A percentile compares a stretch with the other conserved stretches of the same genome.
Conservation (phyloP, 805 yeast genomes). For the Pichia manshurica region DNA sequence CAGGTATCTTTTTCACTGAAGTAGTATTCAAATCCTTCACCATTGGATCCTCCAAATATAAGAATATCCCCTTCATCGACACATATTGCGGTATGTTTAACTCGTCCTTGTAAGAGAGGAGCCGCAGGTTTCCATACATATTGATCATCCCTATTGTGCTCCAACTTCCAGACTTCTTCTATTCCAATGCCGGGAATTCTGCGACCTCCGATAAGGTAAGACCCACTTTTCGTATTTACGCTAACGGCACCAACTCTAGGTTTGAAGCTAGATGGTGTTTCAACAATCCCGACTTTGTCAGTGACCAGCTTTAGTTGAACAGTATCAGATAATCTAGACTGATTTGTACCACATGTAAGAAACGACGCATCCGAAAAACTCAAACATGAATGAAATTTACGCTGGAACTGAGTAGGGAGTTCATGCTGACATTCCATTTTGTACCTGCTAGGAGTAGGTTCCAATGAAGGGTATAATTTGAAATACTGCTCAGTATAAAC, state of each 20-base stretch:
- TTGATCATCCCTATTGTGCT: conserved; percentile 4
- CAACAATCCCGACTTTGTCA: neutral
- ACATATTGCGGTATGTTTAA: conserved; percentile 43
- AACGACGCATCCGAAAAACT: conserved; percentile 18
- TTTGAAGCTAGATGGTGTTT: conserved; percentile 6
- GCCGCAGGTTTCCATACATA: conserved; percentile 37
- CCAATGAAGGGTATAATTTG: conserved; percentile 2
- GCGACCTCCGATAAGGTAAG: conserved; percentile 61
- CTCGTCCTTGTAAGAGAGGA: conserved; percentile 41
- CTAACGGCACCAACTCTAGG: conserved; percentile 9
- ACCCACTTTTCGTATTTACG: neutral
- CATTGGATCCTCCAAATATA: conserved; percentile 45
- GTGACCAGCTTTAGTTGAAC: conserved; percentile 7
- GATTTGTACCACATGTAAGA: conserved; percentile 38
- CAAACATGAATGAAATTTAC: conserved; percentile 38
- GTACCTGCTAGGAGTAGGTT: neutral
- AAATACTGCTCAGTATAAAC: conserved; percentile 12
- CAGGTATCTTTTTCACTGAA: conserved; percentile 13
- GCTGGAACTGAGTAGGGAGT: conserved; percentile 13
- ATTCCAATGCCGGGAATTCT: conserved; percentile 47
- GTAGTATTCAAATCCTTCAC: conserved; percentile 20
- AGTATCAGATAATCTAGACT: conserved; percentile 25
- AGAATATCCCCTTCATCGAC: conserved; percentile 29
- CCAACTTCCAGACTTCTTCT: conserved; percentile 39
- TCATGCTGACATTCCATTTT: neutral